Evolutionary conservation across 2,329 filamentous ascomycete genomes (phyloP), one percentile per base, ranked within the genome.

Genomic region (Huntiella bhutanensis): DNA sequence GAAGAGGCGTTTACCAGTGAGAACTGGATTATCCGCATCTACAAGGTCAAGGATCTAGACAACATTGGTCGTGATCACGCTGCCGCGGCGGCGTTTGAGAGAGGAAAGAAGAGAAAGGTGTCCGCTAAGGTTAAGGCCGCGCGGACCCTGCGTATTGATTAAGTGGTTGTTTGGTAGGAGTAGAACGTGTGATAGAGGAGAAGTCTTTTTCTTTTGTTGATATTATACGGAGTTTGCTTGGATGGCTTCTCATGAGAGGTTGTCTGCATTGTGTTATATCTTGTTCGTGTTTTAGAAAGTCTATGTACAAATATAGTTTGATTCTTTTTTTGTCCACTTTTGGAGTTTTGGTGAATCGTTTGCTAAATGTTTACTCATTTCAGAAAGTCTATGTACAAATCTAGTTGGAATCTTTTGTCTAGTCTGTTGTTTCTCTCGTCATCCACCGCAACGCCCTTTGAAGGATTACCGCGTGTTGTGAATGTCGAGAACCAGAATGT

Each of bases 21-120:
- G 70, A 98, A 98, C 73, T 98, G 91, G 91, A 98, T 98, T 62
- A 96, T 98, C 60, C 76, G 91, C 53, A 95, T 98, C 59, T 98
- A 95, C 73, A 98, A 98, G 73, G 91, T 98, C 66, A 98, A 98
- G 70, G 87, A 94, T 57, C 77, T 95, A 50, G 91, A 98, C 67
- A 96, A 96, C 62, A 70, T 98, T 53, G 88, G 86, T 47, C 77
- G 91, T 60, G 85, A 94, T 56, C 88, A 95, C 59, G 74, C 74
- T 4, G 63, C 72, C 0, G 76, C 67, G 2, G 68, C 72, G 28
- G 73, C 78, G 5, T 88, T 88, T 58, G 80, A 85, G 51, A 77
- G 75, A 57, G 82, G 82, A 34, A 76, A 80, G 62, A 87, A 86
- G 74, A 85, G 82, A 45, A 87, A 83, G 78, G 81, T 80, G 70